phyloP scores from a whole-genome alignment of 1,284 basidiomycete genomes.

The Austroboletus novae-zelandiae region DNA sequence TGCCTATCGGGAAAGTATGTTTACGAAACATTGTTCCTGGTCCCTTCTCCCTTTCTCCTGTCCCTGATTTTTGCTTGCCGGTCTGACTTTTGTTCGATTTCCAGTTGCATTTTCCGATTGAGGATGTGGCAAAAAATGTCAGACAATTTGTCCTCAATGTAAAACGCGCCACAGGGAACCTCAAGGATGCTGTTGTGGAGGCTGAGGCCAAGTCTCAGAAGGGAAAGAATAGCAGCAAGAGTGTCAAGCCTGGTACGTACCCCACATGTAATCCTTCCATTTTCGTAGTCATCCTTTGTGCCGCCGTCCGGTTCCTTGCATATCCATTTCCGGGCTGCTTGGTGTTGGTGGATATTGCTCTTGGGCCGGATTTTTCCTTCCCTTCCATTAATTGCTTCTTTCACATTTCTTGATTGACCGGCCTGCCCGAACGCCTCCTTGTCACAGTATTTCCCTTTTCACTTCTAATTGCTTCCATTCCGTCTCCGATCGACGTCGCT shows the following conservation, averaged over 20 bases:
- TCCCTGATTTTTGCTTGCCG: not conserved
- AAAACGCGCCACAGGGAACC: slow-evolving; percentile 70
- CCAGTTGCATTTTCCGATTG: slow-evolving; percentile 71
- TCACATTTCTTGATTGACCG: not conserved
- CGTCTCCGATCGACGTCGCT: slow-evolving; percentile 11
- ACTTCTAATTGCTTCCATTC: slow-evolving; percentile 1
- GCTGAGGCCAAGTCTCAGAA: slow-evolving; percentile 31
- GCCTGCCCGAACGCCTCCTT: not conserved
- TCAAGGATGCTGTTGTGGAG: slow-evolving; percentile 40
- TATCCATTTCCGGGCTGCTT: slow-evolving; percentile 1
- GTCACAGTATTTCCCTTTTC: slow-evolving; percentile 5
- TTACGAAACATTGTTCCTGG: not conserved
- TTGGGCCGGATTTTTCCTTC: not conserved
- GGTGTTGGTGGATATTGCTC: not conserved
- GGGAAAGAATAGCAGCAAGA: slow-evolving; percentile 38
- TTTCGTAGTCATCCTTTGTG: not conserved
- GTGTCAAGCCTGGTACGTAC: slow-evolving; percentile 40
- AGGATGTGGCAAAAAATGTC: slow-evolving; percentile 79
- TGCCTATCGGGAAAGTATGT: slow-evolving; percentile 69
- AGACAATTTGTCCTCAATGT: slow-evolving; percentile 78
- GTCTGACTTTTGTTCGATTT: slow-evolving; percentile 4
- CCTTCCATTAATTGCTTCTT: not conserved
- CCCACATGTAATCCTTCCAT: not conserved
- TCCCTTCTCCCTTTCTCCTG: not conserved
- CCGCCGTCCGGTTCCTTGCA: not conserved